Evolutionary conservation across 2,329 filamentous ascomycete species (phyloP).

Genomic region (Sporothrix euskadiensis): DNA sequence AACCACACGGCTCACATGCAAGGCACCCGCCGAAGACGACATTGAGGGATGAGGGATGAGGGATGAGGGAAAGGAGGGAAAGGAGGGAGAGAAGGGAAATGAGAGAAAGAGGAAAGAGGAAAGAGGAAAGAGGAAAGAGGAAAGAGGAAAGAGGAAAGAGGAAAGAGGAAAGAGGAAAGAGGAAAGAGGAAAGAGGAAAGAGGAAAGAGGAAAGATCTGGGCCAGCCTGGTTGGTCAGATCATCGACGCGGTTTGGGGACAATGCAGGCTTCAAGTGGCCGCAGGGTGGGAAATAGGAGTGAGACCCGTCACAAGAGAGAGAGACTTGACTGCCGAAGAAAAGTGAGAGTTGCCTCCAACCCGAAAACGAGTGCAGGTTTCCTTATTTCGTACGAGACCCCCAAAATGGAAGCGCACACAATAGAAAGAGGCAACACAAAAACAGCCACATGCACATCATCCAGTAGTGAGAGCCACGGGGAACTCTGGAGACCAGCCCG

Average conservation of each 20-base stretch:
- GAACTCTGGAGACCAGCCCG: not conserved
- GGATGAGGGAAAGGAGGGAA: not conserved
- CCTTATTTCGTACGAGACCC: not conserved
- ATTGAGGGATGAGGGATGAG: too few relatives aligned
- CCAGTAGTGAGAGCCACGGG: not conserved
- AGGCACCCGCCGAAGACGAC: slow-evolving; percentile 4
- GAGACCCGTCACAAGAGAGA: not conserved
- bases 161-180: too few relatives aligned
- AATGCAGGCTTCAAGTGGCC: not conserved
- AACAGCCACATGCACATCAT: not conserved
- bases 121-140: too few relatives aligned
- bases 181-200: too few relatives aligned
- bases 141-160: too few relatives aligned
- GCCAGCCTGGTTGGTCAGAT: not conserved
- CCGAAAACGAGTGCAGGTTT: not conserved
- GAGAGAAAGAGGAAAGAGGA: too few relatives aligned
- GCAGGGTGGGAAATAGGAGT: not conserved
- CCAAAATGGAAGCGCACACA: not conserved
- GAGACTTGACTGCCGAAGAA: not conserved
- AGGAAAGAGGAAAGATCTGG: not conserved
- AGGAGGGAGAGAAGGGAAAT: too few relatives aligned
- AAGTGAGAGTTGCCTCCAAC: not conserved
- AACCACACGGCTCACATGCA: slow-evolving; percentile 5
- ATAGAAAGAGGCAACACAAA: not conserved
- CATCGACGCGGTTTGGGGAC: not conserved